Evolutionary conservation across 129 eudicot genomes (phyloP).

Genomic region (Flaveria brownii): DNA sequence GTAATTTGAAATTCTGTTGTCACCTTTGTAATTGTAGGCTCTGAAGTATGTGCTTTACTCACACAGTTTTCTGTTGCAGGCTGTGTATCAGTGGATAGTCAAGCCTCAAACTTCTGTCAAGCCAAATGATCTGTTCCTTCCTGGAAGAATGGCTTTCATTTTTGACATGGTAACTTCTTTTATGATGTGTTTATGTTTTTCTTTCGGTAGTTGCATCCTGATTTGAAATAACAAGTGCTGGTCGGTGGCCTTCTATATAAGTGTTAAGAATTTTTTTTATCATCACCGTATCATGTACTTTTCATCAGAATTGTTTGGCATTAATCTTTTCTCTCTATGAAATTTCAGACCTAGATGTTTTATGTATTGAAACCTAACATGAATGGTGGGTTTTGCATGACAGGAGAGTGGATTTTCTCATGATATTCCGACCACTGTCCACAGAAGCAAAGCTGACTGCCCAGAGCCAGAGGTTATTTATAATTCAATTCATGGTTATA

Average conservation of each 20-base stretch:
- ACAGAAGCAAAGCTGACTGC: constrained; percentile 97
- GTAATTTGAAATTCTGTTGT: constrained; percentile 32
- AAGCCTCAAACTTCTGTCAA: constrained; percentile 79
- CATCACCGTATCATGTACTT: background rate
- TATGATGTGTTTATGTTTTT: background rate
- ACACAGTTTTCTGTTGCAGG: constrained; percentile 48
- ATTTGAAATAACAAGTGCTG: background rate
- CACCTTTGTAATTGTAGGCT: background rate
- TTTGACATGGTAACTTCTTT: constrained; percentile 68
- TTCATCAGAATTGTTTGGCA: background rate
- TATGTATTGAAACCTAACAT: constrained; percentile 19
- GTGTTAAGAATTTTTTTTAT: background rate
- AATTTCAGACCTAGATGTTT: background rate
- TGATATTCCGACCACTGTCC: constrained; percentile 93
- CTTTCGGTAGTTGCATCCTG: constrained; percentile 6
- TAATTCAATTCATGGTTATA: constrained; percentile 15
- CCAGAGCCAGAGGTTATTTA: constrained; percentile 89
- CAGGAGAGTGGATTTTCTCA: constrained; percentile 90
- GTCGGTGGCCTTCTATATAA: background rate
- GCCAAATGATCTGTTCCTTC: constrained; percentile 91
- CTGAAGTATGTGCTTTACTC: constrained; percentile 20
- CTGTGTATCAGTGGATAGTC: constrained; percentile 85
- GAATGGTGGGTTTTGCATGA: constrained; percentile 26
- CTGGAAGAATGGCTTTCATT: constrained; percentile 95
- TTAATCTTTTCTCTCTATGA: background rate